These are phyloP conservation scores for Termitomyces sp. DNA, from an alignment of 768 basidiomycete genomes.

Conservation along the genomic window DNA sequence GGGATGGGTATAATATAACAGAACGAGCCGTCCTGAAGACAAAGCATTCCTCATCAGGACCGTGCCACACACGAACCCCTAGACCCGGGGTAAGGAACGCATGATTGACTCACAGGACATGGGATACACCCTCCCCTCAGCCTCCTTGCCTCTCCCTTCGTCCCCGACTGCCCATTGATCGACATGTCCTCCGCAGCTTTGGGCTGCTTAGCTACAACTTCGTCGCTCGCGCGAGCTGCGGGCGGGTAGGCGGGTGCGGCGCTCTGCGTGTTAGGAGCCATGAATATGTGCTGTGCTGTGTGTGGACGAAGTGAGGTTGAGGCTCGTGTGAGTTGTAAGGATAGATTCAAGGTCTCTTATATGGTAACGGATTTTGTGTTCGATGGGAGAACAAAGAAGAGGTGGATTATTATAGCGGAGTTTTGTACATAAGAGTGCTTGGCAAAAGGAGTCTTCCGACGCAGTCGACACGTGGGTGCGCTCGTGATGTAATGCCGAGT, in stretches of 20 bases:
- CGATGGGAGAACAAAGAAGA: neutral
- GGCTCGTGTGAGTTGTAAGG: neutral
- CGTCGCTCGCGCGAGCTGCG: neutral
- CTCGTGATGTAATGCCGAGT: neutral
- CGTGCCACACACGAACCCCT: neutral
- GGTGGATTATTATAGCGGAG: neutral
- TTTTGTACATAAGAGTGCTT: neutral
- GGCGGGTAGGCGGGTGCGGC: neutral
- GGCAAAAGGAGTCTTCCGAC: neutral
- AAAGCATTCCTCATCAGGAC: neutral
- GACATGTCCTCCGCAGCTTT: neutral
- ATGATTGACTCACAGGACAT: constrained; percentile 8
- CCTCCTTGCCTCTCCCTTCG: constrained; percentile 9
- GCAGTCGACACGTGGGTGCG: neutral
- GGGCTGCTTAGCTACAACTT: neutral
- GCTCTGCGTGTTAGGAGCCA: neutral
- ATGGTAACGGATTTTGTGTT: no score
- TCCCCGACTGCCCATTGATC: neutral
- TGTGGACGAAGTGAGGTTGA: neutral
- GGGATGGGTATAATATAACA: constrained; percentile 15
- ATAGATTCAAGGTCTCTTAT: neutral
- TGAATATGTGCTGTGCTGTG: neutral
- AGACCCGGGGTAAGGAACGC: neutral
- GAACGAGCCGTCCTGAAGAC: constrained; percentile 6
- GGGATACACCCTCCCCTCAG: constrained; percentile 13